Evolutionary conservation across 768 basidiomycete genomes (phyloP).

Genomic region (Agrocybe praecox): DNA sequence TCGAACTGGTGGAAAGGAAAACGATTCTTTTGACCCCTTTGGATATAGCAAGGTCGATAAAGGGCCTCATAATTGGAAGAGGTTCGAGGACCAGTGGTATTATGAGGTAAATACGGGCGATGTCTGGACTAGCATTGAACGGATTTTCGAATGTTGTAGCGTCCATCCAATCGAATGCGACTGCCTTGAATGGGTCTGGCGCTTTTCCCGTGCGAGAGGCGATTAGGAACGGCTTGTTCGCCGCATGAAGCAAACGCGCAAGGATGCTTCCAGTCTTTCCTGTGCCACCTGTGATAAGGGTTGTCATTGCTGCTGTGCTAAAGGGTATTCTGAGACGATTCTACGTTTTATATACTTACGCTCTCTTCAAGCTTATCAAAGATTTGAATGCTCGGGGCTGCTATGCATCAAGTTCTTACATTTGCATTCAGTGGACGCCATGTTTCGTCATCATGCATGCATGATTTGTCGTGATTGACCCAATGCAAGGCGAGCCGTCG

Average conservation of each 20-base stretch:
- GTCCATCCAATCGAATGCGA: slow-evolving; percentile 35
- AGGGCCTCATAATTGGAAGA: slow-evolving; percentile 23
- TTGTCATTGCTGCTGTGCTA: slow-evolving; percentile 24
- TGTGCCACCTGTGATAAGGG: slow-evolving; percentile 36
- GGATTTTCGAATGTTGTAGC: slow-evolving; percentile 27
- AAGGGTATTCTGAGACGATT: background rate
- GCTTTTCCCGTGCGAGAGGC: slow-evolving; percentile 26
- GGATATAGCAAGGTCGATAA: slow-evolving; percentile 29
- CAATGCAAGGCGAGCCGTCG: too few species aligned
- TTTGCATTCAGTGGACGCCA: too few species aligned
- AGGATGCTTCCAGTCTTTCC: slow-evolving; percentile 29
- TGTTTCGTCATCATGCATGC: too few species aligned
- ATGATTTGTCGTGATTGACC: too few species aligned
- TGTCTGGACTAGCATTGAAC: slow-evolving; percentile 22
- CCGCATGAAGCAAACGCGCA: slow-evolving; percentile 23
- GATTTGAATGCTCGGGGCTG: too few species aligned
- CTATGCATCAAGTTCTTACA: too few species aligned
- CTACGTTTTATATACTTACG: background rate
- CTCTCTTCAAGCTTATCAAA: too few species aligned
- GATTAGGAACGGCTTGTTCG: slow-evolving; percentile 25
- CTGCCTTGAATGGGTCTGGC: slow-evolving; percentile 25
- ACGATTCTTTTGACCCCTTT: slow-evolving; percentile 36
- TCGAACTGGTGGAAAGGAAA: slow-evolving; percentile 23
- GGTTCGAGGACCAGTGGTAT: slow-evolving; percentile 15
- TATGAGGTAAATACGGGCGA: slow-evolving; percentile 25